phyloP scores from a whole-genome alignment of 805 yeast genomes.

The Starmerella potacharoeniae region DNA sequence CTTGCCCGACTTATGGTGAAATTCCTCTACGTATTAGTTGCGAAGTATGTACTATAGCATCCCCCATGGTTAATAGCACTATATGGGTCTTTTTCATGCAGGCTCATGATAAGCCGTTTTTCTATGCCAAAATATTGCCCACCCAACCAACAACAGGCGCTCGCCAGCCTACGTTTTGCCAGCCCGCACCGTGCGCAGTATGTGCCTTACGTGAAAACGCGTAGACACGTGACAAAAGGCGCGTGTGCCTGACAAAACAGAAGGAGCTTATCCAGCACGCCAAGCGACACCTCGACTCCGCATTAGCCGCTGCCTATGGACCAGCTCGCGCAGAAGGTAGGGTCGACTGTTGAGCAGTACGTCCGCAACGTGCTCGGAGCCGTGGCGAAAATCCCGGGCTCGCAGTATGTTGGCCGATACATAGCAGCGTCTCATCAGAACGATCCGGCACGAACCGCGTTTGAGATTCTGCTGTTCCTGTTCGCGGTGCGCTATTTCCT shows the following conservation, averaged over 20 bases:
- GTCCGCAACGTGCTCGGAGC: constrained; percentile 14
- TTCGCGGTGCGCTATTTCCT: constrained; percentile 78
- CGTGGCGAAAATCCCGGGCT: constrained; percentile 31
- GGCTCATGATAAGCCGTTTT: too few species aligned
- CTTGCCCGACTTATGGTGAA: too few species aligned
- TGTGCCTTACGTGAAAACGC: background rate
- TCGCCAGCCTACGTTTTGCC: background rate
- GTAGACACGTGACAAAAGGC: background rate
- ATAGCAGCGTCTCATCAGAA: constrained; percentile 78
- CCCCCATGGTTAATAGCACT: too few species aligned
- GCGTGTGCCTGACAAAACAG: background rate
- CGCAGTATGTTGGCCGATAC: constrained; percentile 41
- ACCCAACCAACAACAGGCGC: background rate
- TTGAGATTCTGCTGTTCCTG: constrained; percentile 64
- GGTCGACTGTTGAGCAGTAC: constrained; percentile 19
- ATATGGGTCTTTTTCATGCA: too few species aligned
- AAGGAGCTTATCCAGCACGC: background rate
- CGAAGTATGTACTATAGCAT: too few species aligned
- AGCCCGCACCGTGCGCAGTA: background rate
- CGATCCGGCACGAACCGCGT: constrained; percentile 81
- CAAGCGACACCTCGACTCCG: background rate
- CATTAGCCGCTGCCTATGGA: constrained; percentile 13
- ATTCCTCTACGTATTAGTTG: too few species aligned
- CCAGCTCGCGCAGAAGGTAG: constrained; percentile 19
- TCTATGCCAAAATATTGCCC: too few species aligned